Conservation (phyloP, 768 basidiomycete species). For the Hydnomerulius pinastri region DNA sequence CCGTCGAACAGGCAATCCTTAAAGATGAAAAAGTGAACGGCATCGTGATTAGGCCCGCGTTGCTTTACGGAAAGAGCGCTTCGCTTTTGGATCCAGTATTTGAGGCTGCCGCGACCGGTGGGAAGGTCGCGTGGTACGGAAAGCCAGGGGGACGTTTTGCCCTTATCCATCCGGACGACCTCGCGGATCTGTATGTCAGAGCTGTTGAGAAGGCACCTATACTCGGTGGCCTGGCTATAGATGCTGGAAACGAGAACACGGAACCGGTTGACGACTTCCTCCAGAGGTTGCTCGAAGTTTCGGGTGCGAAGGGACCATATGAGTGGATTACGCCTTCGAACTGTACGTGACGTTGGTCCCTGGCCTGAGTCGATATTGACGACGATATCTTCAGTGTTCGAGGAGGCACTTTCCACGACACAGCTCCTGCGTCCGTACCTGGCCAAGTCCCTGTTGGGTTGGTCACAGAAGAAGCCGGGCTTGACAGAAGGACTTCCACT, state of each 20-base stretch:
- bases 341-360: slow-evolving; percentile 16
- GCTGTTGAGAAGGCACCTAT: slow-evolving; percentile 34
- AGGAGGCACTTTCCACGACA: slow-evolving; percentile 24
- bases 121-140: slow-evolving; percentile 26
- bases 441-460: slow-evolving; percentile 34
- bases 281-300: slow-evolving; percentile 24
- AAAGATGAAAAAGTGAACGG: slow-evolving; percentile 26
- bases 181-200: slow-evolving; percentile 36
- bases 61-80: slow-evolving; percentile 33
- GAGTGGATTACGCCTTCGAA: slow-evolving; percentile 20
- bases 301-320: slow-evolving; percentile 28
- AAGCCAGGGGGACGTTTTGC: slow-evolving; percentile 26
- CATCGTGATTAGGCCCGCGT: slow-evolving; percentile 34
- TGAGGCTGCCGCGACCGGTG: slow-evolving; percentile 16
- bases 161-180: slow-evolving; percentile 36
- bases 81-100: slow-evolving; percentile 27
- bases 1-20: slow-evolving; percentile 16
- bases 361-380: background rate
- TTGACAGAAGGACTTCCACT: slow-evolving; percentile 34
- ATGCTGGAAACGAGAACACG: slow-evolving; percentile 30
- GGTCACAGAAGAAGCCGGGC: slow-evolving; percentile 33
- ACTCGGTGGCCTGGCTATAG: slow-evolving; percentile 30
- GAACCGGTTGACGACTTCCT: slow-evolving; percentile 33
- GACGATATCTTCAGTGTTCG: slow-evolving; percentile 16
- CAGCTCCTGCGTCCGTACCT: slow-evolving; percentile 22